These are phyloP conservation scores for Colletotrichum scovillei DNA, from an alignment of 2,329 filamentous ascomycete genomes.

Conservation along the genomic window DNA sequence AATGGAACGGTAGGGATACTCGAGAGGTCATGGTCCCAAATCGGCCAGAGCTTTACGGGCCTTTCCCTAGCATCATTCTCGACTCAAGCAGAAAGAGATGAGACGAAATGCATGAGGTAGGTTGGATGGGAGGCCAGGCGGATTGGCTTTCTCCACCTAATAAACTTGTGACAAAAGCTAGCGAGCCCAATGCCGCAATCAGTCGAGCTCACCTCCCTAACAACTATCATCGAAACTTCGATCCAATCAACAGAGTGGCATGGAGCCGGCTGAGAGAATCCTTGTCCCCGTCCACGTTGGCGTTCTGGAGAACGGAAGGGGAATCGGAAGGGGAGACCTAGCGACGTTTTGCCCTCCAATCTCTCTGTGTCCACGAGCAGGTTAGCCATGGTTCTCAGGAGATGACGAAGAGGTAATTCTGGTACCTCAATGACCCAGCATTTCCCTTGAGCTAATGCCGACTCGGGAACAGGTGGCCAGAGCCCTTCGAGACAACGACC, in stretches of 20 bases:
- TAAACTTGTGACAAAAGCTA: conserved; percentile 35
- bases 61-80: conserved; percentile 1
- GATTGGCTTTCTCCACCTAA: conserved; percentile 34
- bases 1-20: not conserved
- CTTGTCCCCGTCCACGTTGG: not conserved
- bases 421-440: not conserved
- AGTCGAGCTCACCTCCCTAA: conserved; percentile 3
- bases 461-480: not conserved
- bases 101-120: conserved; percentile 17
- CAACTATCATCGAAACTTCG: conserved; percentile 18
- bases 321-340: not conserved
- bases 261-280: not conserved
- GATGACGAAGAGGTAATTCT: not conserved
- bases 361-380: not conserved
- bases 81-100: conserved; percentile 12
- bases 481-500: not conserved
- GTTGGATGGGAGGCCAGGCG: not conserved
- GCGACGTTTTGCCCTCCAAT: not conserved
- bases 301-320: conserved; percentile 16
- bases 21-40: not conserved
- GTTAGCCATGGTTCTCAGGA: not conserved
- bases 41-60: conserved; percentile 5
- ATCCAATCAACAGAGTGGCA: conserved; percentile 2
- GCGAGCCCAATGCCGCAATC: conserved; percentile 24
- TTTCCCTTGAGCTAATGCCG: not conserved